Conservation (phyloP, 2,329 filamentous ascomycete genomes). For the Penicillium sp. region DNA sequence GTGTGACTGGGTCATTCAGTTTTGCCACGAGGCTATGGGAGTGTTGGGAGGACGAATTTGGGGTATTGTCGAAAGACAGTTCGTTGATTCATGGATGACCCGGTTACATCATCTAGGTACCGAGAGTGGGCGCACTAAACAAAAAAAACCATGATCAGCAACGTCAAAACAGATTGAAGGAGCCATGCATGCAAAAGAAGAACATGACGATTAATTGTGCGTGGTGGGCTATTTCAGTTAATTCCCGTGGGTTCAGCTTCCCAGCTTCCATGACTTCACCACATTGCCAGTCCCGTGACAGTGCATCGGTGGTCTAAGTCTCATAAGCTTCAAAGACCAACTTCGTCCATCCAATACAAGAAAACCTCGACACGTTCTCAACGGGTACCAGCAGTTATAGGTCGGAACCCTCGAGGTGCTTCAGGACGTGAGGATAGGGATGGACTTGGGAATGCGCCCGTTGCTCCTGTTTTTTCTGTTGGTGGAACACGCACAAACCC, state of each 20-base stretch:
- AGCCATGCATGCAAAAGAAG: not conserved
- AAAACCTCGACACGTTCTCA: not conserved
- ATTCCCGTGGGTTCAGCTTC: not conserved
- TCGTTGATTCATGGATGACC: not conserved
- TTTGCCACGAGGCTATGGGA: not conserved
- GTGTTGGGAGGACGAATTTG: not conserved
- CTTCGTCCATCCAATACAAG: too few relatives aligned
- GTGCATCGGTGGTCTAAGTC: not conserved
- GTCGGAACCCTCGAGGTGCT: not conserved
- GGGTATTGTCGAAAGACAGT: not conserved
- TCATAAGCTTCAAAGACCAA: not conserved
- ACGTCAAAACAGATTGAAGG: not conserved
- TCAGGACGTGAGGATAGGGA: not conserved
- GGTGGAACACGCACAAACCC: not conserved
- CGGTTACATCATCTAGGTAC: not conserved
- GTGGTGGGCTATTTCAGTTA: not conserved
- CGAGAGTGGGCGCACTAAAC: not conserved
- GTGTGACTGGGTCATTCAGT: not conserved
- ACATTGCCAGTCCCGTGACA: not conserved
- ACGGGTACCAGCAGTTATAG: not conserved
- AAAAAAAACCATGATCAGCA: not conserved
- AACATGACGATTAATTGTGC: not conserved
- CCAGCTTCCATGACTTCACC: not conserved
- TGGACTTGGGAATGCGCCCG: not conserved
- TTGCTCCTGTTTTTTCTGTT: not conserved